Evolutionary conservation across 163 green algal species (phyloP).

Genomic region (Dunaliella salina): DNA sequence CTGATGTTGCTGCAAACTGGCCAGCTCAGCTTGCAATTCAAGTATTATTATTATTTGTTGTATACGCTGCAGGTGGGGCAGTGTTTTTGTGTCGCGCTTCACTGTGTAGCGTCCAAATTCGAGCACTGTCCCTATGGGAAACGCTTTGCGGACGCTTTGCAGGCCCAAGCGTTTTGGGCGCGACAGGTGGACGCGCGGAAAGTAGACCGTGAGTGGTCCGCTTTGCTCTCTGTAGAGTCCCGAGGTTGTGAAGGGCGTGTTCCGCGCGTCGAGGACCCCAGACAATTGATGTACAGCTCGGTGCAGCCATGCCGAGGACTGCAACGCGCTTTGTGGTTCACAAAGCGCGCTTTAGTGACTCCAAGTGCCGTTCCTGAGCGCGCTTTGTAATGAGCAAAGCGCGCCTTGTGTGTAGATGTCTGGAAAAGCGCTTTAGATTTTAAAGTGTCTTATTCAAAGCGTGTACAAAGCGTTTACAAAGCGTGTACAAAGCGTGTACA

Average conservation of each 20-base stretch:
- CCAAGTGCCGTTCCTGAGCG: neutral
- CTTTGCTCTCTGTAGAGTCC: neutral
- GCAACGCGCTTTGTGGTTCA: neutral
- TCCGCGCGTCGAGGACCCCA: neutral
- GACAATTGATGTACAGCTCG: neutral
- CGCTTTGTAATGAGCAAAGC: neutral
- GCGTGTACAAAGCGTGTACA: neutral
- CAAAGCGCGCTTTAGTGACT: neutral
- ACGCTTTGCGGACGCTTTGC: neutral
- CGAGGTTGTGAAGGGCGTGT: neutral
- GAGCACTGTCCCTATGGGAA: neutral
- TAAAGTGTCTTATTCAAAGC: neutral
- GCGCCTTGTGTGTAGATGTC: neutral
- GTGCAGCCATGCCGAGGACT: neutral
- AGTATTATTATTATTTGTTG: no score
- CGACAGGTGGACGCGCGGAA: neutral
- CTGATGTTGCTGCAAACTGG: no score
- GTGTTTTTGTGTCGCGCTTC: no score
- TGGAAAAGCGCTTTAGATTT: neutral
- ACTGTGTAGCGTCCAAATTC: no score
- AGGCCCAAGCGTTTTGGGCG: neutral
- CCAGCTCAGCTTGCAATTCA: no score
- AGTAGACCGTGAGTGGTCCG: neutral
- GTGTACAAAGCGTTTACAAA: neutral
- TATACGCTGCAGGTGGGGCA: no score